Conservation (phyloP, 2,329 filamentous ascomycete species). For the Stagonosporopsis chrysanthemi region DNA sequence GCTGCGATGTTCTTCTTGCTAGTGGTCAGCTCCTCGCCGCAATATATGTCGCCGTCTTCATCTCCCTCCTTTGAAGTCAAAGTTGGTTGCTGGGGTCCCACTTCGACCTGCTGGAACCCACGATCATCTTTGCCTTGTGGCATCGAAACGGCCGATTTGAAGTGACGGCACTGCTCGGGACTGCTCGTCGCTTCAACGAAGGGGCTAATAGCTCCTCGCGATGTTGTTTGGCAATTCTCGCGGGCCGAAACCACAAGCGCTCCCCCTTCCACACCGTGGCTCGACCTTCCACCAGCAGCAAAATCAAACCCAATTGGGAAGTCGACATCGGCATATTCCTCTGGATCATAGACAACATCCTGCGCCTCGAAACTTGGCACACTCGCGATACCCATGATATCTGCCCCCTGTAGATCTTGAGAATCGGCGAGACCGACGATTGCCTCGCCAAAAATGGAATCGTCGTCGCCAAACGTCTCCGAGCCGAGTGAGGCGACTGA, state of each 20-base stretch:
- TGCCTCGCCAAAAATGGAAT: constrained; percentile 42
- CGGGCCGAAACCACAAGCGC: not conserved
- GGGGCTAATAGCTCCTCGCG: not conserved
- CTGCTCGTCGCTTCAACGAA: constrained; percentile 3
- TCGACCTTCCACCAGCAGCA: not conserved
- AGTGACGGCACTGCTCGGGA: not conserved
- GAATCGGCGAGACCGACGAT: constrained; percentile 45
- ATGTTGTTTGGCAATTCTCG: not conserved
- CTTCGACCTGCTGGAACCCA: not conserved
- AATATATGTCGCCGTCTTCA: not conserved
- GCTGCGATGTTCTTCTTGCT: not conserved
- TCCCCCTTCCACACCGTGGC: not conserved
- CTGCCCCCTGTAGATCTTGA: constrained; percentile 20
- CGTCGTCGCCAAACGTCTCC: constrained; percentile 40
- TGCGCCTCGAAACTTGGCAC: constrained; percentile 1
- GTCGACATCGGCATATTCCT: constrained; percentile 20
- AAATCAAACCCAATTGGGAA: constrained; percentile 1
- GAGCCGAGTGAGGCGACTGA: constrained; percentile 17
- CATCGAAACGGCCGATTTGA: not conserved
- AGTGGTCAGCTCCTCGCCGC: not conserved
- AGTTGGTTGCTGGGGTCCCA: not conserved
- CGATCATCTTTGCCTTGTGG: not conserved
- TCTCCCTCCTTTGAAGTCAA: not conserved
- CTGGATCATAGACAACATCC: not conserved
- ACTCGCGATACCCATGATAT: not conserved